Conservation (phyloP, 371 early-diverging fungal genomes). For the Mucor indicus region DNA sequence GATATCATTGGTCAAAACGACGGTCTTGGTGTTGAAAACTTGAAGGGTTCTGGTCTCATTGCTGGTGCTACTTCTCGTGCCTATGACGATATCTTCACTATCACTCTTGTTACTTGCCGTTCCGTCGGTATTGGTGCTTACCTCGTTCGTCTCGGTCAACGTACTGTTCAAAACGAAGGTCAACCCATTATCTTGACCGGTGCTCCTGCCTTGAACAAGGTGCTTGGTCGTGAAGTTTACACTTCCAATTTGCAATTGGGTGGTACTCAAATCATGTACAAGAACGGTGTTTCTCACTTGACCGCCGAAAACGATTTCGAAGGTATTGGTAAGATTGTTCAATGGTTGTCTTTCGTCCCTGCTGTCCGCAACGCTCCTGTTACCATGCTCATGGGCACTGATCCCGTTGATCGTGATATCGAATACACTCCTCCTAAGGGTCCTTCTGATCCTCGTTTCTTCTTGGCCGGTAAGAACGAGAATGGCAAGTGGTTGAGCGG, state of each 20-base stretch:
- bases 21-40: slow-evolving; percentile 98
- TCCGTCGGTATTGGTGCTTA: slow-evolving; percentile 99
- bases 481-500: slow-evolving; percentile 79
- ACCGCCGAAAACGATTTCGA: slow-evolving; percentile 93
- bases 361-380: slow-evolving; percentile 61
- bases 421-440: slow-evolving; percentile 79
- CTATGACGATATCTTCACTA: slow-evolving; percentile 96
- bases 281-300: slow-evolving; percentile 97
- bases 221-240: slow-evolving; percentile 97
- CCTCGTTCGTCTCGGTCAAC: slow-evolving; percentile 97
- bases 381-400: slow-evolving; percentile 51
- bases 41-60: slow-evolving; percentile 97
- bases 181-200: slow-evolving; percentile 99
- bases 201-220: slow-evolving; percentile 97
- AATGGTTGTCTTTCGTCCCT: slow-evolving; percentile 95
- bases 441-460: slow-evolving; percentile 90
- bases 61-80: slow-evolving; percentile 97
- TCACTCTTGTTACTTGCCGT: slow-evolving; percentile 96
- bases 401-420: slow-evolving; percentile 73
- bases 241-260: slow-evolving; percentile 98
- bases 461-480: slow-evolving; percentile 80
- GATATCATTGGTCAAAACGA: slow-evolving; percentile 89
- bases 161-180: slow-evolving; percentile 96
- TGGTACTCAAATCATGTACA: slow-evolving; percentile 98
- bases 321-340: slow-evolving; percentile 89